Conservation (phyloP, 257 asterid species). For the Anisodus tanguticus region DNA sequence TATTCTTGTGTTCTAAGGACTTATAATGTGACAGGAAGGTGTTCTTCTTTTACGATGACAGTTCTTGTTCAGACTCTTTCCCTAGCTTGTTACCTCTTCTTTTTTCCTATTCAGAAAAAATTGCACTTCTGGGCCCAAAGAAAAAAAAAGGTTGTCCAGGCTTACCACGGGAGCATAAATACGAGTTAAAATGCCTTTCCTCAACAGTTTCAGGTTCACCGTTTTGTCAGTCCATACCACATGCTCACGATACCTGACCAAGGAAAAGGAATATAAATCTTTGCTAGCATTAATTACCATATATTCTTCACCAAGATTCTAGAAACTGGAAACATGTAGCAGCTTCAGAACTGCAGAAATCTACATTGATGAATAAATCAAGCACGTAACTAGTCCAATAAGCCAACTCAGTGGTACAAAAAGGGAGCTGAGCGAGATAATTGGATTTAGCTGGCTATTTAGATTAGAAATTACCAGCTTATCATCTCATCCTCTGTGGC, state of each 20-base stretch:
- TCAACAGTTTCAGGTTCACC: slow-evolving; percentile 74
- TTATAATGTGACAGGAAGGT: neutral
- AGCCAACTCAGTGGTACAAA: neutral
- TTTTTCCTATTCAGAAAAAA: neutral
- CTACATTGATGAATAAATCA: slow-evolving; percentile 5
- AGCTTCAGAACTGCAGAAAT: neutral
- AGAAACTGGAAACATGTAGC: neutral
- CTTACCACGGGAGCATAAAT: slow-evolving; percentile 97
- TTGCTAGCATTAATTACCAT: neutral
- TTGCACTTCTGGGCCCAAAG: neutral
- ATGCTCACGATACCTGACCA: slow-evolving; percentile 87
- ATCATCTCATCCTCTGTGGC: slow-evolving; percentile 97
- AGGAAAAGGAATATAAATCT: slow-evolving; percentile 28
- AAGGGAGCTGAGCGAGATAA: neutral
- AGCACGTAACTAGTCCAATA: neutral
- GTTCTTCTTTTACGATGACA: neutral
- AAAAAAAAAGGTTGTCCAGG: neutral
- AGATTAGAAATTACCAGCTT: slow-evolving; percentile 62
- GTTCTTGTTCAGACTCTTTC: neutral
- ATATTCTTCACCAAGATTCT: neutral
- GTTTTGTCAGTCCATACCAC: slow-evolving; percentile 89
- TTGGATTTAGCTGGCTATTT: neutral
- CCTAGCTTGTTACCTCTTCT: neutral
- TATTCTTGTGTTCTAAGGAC: neutral
- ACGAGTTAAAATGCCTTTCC: slow-evolving; percentile 92